phyloP scores from a whole-genome alignment of 2,329 filamentous ascomycete genomes.

The Xylaria sp. region DNA sequence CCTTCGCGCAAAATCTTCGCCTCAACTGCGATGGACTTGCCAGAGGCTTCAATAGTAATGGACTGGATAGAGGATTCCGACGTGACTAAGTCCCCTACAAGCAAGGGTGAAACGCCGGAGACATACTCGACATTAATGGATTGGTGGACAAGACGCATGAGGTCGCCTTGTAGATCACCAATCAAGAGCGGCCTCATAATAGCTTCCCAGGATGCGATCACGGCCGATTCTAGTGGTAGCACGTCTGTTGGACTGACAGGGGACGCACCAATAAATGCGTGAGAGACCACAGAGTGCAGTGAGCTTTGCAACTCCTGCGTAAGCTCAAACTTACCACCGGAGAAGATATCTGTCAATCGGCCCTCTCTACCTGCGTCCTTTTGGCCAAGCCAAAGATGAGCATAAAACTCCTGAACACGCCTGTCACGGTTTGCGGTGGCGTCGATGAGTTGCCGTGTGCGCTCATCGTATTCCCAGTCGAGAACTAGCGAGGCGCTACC shows the following conservation, averaged over 20 bases:
- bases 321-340: conserved; percentile 22
- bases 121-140: conserved; percentile 99
- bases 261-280: conserved; percentile 89
- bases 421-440: conserved; percentile 19
- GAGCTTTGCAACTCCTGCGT: conserved; percentile 65
- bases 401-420: conserved; percentile 33
- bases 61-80: conserved; percentile 97
- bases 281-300: conserved; percentile 94
- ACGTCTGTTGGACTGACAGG: conserved; percentile 90
- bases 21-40: conserved; percentile 34
- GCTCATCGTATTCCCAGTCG: conserved; percentile 32
- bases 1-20: conserved; percentile 29
- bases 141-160: conserved; percentile 94
- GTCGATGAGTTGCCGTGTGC: conserved; percentile 28
- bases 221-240: conserved; percentile 96
- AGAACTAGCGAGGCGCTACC: conserved; percentile 28
- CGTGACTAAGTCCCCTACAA: conserved; percentile 91
- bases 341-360: conserved; percentile 27
- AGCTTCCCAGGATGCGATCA: conserved; percentile 97
- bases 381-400: conserved; percentile 30
- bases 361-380: conserved; percentile 3
- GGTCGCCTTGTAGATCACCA: conserved; percentile 90
- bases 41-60: conserved; percentile 89
- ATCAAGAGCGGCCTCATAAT: conserved; percentile 99
- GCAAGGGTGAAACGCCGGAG: conserved; percentile 89